Base-by-base conservation (phyloP, 2,329 filamentous ascomycete species). In the Hypoxylon sp. region DNA sequence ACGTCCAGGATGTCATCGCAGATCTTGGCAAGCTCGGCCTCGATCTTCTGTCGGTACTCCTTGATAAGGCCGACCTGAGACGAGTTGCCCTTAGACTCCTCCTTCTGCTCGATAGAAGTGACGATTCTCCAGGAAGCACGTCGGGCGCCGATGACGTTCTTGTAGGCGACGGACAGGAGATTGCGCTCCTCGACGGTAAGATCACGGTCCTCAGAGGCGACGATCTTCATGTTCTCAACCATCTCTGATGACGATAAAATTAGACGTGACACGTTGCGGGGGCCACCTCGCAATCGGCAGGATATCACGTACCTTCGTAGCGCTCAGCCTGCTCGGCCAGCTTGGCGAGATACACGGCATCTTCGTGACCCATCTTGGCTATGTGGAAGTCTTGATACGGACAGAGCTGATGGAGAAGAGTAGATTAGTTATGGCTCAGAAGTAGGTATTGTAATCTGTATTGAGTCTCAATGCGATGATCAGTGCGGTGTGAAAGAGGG, bases 251-350 rank as follows among this genome's bases (percentile, higher is more conserved):
- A 61, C 33, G 55, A 48, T 35, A 42, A 37, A 48, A 41, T 68
- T 55, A 67, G 65, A 49, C 37, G 46, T 17, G 55, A 43, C 35
- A 47, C 40, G 40, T 46, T 26, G 41, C 41, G 47, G 31, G 20
- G 41, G 31, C 13, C n/a, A n/a, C n/a, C 18, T 35, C 40, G 33
- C 50, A 21, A 29, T 43, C 37, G 38, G 18, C 51, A 41, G 40
- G 38, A 42, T 53, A 64, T 60, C 51, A 80, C 85, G 74, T 83
- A 98, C 95, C 95, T 86, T 99, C 95, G 83, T 99, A 99, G 79
- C 95, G 94, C 89, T 99, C 95, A 81, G 95, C 95, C 88, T 99
- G 95, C 89, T 99, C 95, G 78, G 95, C 95, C 80, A 99, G 91
- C 92, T 98, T 98, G 83, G 95, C 95, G 79, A 98, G 90, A 82